Evolutionary conservation across 2,329 filamentous ascomycete genomes (phyloP), one percentile per base, ranked within the genome.

Genomic region (Claviceps capensis): DNA sequence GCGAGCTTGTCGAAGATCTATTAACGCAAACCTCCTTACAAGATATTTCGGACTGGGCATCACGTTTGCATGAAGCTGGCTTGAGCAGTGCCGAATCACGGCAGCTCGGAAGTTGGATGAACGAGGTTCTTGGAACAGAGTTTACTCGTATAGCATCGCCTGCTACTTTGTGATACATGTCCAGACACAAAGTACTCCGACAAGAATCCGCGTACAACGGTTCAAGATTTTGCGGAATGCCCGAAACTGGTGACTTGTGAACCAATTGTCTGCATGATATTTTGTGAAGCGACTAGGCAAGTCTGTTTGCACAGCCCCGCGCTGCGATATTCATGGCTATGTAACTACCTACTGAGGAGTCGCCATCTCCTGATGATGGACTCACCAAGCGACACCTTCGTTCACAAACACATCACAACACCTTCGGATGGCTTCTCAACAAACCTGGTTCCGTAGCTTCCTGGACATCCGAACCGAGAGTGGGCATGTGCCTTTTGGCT

Each of bases 51-150:
- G 58, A 65, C 55, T 67, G 65, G 65, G 48, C 22, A 13, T 42
- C 47, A 30, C 53, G 51, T 17, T 57, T 67, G 48, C 47, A 41
- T 11, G 56, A 57, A 44, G 58, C 60, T 38, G 64, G 64, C 30
- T 51, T 67, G 47, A 48, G 54, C 14, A 49, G 56, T 5, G 17
- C 37, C 6, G 57, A 62, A 40, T 59, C 63, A 37, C 48, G 48
- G 42, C 47, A 57, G 52, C 50, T 62, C 44, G 65, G 65, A 5
- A 19, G 52, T 23, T 67, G 65, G 65, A 59, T 67, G 59, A 60
- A 67, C 47, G 49, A 53, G 2, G 53, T 65, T 17, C 55, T 67
- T 11, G 65, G 65, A n/a, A 59, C 59, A 8, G 58, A 57, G 4
- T 67, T 66, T 41, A 66, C 50, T 7, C 37, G 43, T 8, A 54